Conservation (phyloP, 768 basidiomycete genomes). For the Amanita subjunquillea region DNA sequence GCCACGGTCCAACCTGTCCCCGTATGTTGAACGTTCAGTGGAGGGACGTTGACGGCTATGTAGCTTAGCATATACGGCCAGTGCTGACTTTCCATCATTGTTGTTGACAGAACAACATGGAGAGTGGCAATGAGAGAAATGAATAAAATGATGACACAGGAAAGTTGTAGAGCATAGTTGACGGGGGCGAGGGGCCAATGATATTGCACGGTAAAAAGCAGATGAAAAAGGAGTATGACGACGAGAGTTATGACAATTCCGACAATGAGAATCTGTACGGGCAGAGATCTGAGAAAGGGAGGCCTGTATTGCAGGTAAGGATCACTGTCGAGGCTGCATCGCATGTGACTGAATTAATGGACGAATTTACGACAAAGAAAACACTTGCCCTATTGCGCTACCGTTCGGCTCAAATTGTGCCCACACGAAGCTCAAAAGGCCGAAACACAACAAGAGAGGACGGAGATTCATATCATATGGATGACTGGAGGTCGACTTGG, state of each 20-base stretch:
- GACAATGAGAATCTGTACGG: constrained; percentile 80
- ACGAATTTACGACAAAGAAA: not conserved
- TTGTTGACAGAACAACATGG: constrained; percentile 56
- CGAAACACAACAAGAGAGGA: not conserved
- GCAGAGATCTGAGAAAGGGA: constrained; percentile 76
- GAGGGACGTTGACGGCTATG: constrained; percentile 72
- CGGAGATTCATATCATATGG: not conserved
- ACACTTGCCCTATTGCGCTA: not conserved
- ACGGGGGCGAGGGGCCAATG: constrained; percentile 90
- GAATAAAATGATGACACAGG: constrained; percentile 73
- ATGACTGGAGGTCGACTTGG: not conserved
- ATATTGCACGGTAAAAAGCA: constrained; percentile 91
- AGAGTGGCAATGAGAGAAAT: constrained; percentile 70
- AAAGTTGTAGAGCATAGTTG: constrained; percentile 86
- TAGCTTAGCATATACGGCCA: constrained; percentile 99
- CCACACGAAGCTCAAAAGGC: not conserved
- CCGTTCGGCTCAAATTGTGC: not conserved
- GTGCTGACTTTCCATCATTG: constrained; percentile 48
- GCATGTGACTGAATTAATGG: not conserved
- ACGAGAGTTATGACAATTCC: constrained; percentile 82
- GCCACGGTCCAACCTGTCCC: constrained; percentile 45
- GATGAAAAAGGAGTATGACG: constrained; percentile 78
- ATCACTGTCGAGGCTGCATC: constrained; percentile 23
- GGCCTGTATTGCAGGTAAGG: constrained; percentile 78
- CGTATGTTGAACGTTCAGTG: constrained; percentile 22